phyloP scores from a whole-genome alignment of 805 yeast genomes.

The Yamadazyma laniorum region DNA sequence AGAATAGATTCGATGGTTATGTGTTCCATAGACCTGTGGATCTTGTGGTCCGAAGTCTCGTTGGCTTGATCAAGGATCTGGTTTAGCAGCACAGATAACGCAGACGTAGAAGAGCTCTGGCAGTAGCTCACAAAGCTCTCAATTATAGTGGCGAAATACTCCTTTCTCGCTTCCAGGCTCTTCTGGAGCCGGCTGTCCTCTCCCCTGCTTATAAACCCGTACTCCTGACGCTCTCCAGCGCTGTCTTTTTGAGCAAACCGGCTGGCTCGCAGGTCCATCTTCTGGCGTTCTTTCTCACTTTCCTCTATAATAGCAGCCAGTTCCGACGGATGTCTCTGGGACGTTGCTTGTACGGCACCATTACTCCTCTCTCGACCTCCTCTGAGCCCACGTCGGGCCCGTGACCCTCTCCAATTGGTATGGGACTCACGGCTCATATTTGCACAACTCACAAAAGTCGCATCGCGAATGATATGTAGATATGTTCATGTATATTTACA shows the following conservation, averaged over 20 bases:
- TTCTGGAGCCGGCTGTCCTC: conserved; percentile 49
- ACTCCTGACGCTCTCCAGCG: conserved; percentile 14
- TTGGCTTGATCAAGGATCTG: neutral
- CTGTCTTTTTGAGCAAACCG: conserved; percentile 6
- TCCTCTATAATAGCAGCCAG: neutral
- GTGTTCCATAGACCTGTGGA: neutral
- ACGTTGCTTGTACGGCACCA: no score
- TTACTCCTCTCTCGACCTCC: no score
- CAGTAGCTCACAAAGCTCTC: conserved; percentile 29
- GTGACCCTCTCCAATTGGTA: neutral
- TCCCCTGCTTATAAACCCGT: conserved; percentile 62
- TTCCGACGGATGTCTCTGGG: no score
- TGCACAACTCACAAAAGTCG: neutral
- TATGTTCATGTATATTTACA: no score
- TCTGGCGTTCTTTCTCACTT: conserved; percentile 1
- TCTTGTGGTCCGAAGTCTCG: neutral
- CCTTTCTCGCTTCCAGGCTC: conserved; percentile 40
- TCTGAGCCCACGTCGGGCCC: neutral
- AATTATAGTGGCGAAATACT: conserved; percentile 39
- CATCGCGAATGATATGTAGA: neutral
- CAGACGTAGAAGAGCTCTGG: conserved; percentile 10
- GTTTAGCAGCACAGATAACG: conserved; percentile 1
- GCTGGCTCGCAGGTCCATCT: conserved; percentile 7
- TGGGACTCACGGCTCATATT: neutral
- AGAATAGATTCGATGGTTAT: conserved; percentile 26